Evolutionary conservation across 176 grass and related monocot genomes (phyloP), one percentile per base, ranked within the genome.

Genomic region (Oryza longistaminata): DNA sequence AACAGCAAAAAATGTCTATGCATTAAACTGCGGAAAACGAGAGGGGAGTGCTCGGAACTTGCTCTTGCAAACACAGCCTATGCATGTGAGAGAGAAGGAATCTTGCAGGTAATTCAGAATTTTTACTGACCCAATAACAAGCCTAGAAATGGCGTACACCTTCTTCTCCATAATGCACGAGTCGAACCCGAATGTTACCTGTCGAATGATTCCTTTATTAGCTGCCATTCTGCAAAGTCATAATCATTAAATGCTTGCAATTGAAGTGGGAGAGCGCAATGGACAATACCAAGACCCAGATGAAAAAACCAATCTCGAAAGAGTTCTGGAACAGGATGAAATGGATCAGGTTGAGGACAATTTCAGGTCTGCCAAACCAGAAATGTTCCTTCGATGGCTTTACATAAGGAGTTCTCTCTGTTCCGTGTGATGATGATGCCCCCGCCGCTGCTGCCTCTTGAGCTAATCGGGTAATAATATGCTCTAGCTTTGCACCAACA

Each of bases 281-380:
- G 77, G 39, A 86, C 73, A 73, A 21, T 93, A 98, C 95, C 91
- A 68, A 70, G 68, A 95, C 76, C 89, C 89, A 93, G 85, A 95
- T 85, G 91, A 95, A 98, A 80, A 95, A 93, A 6, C 83, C 91
- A 73, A 97, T 92, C 91, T 95, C 95, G 58, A 97, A 97, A 44
- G 91, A 91, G 81, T 98, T 98, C 77, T 98, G 96, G 88, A 98
- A 98, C 73, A 98, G 81, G 83, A 98, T 92, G 87, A 98, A 98
- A 81, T 93, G 96, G 43, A 98, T 98, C 75, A 95, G 9, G 21
- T 93, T 74, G 31, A 98, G 92, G 68, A 95, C 77, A 11, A 98
- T 85, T 10, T 24, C 60, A 77, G 96, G 93, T 11, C 75, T 64
- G 69, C 9, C 33, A 79, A 98, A 98, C 93, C 96, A 98, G 81